Percentiles rank a stretch among this genome's conserved stretches.
Evolutionary conservation across 1,284 basidiomycete genomes (phyloP).

Genomic region (Cryptococcus floricola): DNA sequence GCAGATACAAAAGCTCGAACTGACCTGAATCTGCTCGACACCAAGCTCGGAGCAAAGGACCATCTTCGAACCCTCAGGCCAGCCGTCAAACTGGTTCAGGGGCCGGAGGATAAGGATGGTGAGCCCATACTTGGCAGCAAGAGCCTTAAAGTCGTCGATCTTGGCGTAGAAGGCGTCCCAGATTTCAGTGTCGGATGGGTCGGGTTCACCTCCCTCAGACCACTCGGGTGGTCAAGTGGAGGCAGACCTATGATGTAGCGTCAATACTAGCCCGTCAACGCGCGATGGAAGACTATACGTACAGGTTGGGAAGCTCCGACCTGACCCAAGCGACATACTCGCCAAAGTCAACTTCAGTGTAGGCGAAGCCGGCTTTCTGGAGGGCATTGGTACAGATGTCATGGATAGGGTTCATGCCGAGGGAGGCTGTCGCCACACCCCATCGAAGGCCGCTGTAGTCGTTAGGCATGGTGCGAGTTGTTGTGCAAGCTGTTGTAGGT

Average conservation of each 20-base stretch:
- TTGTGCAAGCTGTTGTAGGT: no score
- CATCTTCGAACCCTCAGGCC: slow-evolving; percentile 7
- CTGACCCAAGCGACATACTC: slow-evolving; percentile 20
- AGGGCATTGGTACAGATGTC: slow-evolving; percentile 18
- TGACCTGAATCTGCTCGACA: slow-evolving; percentile 13
- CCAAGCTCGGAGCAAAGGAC: slow-evolving; percentile 10
- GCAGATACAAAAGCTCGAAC: not conserved
- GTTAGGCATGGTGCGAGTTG: no score
- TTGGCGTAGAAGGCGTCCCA: slow-evolving; percentile 15
- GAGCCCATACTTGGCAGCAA: slow-evolving; percentile 10
- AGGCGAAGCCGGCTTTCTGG: slow-evolving; percentile 14
- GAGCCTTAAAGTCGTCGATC: slow-evolving; percentile 2
- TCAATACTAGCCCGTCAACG: slow-evolving; percentile 6
- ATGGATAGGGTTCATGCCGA: slow-evolving; percentile 15
- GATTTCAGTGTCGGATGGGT: slow-evolving; percentile 8
- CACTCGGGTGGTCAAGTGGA: slow-evolving; percentile 9
- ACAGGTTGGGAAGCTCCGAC: not conserved
- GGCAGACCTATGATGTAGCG: not conserved
- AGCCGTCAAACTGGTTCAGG: slow-evolving; percentile 15
- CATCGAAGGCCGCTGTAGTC: no score
- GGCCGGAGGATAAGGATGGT: slow-evolving; percentile 12
- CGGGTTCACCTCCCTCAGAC: slow-evolving; percentile 13
- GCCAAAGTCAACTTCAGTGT: slow-evolving; percentile 14
- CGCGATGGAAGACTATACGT: no score
- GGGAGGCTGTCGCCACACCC: not conserved